Base-by-base conservation (phyloP, 495 filamentous ascomycete genomes). In the Penicillium paradoxum region DNA sequence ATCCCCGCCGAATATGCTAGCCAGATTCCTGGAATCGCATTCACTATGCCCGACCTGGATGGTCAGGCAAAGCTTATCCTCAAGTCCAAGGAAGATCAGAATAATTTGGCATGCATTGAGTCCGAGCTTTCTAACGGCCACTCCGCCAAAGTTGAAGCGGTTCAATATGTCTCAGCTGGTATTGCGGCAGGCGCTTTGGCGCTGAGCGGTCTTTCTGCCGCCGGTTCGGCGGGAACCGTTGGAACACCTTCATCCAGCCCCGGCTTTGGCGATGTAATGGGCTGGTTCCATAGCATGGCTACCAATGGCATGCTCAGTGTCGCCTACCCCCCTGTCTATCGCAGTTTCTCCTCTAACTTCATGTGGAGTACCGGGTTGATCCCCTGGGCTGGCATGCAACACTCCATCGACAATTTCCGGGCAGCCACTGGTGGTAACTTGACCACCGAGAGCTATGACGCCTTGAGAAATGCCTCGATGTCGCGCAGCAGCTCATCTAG, bases 221-320 rank as follows among this genome's bases (percentile, higher is more conserved):
- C 86, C 8, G 79, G 81, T 36, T 79, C 84, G 39, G 84, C 80
- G 18, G 82, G 80, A 9, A 76, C 77, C 29, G 76, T 82, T 15
- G 89, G 87, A n/a, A 69, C 79, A 29, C 73, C 83, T 11, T 80
- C 87, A 1, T 68, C 85, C 30, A 95, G 89, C 56, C 93, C 93
- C 8, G 88, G 83, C 41, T 96, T 97, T 68, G 80, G 75, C 41
- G 90, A 96, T 62, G 84, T 96, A 46, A 82, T 97, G 65, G 83
- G 84, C 42, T 92, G 86, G 81, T 96, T 97, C 70, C 93, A 97
- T 72, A 84, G 84, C 25, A 84, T 98, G 69, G 91, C 93, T 17
- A 86, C 91, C 74, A 96, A 91, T 65, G 93, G 93, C 48, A 97
- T 97, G 93, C 70, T 97, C 65, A 92, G 87, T 55, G 90, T 91